phyloP scores from a whole-genome alignment of 345 rosid genomes.

The Acer campestre region DNA sequence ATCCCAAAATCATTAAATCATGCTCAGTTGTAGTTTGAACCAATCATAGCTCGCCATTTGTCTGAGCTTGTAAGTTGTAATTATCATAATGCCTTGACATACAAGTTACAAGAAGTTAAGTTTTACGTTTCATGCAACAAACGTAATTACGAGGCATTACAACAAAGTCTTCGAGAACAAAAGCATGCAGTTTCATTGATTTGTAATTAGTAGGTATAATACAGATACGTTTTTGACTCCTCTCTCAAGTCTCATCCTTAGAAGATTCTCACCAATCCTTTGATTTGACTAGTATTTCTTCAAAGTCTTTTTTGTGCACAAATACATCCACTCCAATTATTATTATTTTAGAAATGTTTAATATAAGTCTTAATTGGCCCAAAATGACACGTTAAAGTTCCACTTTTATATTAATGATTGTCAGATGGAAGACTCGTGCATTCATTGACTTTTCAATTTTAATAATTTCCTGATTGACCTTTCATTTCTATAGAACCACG shows the following conservation, averaged over 20 bases:
- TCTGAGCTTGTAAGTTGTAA: not conserved
- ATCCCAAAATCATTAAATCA: not conserved
- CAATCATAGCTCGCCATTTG: not conserved
- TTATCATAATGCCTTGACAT: too few species aligned
- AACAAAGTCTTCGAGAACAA: not conserved
- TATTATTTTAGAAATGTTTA: not conserved
- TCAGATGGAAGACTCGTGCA: not conserved
- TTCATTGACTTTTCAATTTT: not conserved
- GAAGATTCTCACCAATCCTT: not conserved
- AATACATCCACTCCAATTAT: too few species aligned
- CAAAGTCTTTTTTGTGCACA: not conserved
- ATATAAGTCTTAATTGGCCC: not conserved
- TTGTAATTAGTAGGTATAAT: not conserved
- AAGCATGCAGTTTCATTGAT: not conserved
- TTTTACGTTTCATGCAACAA: not conserved
- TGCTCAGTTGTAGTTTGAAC: not conserved
- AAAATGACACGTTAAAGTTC: not conserved
- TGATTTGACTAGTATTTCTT: not conserved
- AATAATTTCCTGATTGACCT: constrained; percentile 12
- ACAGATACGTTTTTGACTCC: not conserved
- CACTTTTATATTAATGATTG: not conserved
- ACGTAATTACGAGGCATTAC: not conserved
- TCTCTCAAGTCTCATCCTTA: not conserved
- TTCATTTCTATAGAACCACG: constrained; percentile 2
- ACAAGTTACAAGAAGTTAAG: not conserved